These are phyloP conservation scores for Physaria fendleri DNA, from an alignment of 345 rosid genomes.

Conservation along the genomic window DNA sequence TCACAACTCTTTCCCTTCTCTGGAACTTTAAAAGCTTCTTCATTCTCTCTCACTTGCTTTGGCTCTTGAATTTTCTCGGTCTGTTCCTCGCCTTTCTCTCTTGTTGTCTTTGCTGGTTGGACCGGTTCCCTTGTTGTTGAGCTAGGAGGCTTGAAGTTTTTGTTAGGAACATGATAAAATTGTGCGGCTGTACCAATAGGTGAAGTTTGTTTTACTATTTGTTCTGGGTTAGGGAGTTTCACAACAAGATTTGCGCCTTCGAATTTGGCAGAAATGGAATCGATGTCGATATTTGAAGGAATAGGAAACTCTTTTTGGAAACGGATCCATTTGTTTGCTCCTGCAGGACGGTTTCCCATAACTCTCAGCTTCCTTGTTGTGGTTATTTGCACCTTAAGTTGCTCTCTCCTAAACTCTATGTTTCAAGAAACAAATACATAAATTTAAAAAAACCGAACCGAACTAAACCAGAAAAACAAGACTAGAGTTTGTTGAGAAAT, in stretches of 20 bases:
- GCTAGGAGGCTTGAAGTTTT: not conserved
- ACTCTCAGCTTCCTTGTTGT: slow-evolving; percentile 29
- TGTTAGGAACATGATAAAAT: slow-evolving; percentile 8
- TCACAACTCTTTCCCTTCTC: not conserved
- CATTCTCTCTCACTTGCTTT: no score
- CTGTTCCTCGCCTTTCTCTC: not conserved
- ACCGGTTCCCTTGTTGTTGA: not conserved
- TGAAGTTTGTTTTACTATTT: slow-evolving; percentile 3
- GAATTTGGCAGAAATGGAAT: slow-evolving; percentile 27
- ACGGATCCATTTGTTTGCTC: slow-evolving; percentile 28
- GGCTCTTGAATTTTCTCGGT: no score
- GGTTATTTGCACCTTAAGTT: slow-evolving; percentile 38
- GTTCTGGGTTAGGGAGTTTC: slow-evolving; percentile 25
- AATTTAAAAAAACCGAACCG: not conserved
- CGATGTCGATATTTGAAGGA: slow-evolving; percentile 5
- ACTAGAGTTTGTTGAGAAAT: not conserved
- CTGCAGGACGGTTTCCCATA: slow-evolving; percentile 29
- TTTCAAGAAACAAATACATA: slow-evolving; percentile 7
- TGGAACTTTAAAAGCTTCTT: slow-evolving; percentile 4
- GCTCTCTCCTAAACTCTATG: slow-evolving; percentile 36
- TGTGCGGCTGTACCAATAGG: not conserved
- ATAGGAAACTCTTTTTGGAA: slow-evolving; percentile 32
- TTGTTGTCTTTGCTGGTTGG: not conserved
- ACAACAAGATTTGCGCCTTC: slow-evolving; percentile 31
- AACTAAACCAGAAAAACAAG: not conserved